Conservation (phyloP, 2,329 filamentous ascomycete species). For the Colletotrichum ledebouriae region DNA sequence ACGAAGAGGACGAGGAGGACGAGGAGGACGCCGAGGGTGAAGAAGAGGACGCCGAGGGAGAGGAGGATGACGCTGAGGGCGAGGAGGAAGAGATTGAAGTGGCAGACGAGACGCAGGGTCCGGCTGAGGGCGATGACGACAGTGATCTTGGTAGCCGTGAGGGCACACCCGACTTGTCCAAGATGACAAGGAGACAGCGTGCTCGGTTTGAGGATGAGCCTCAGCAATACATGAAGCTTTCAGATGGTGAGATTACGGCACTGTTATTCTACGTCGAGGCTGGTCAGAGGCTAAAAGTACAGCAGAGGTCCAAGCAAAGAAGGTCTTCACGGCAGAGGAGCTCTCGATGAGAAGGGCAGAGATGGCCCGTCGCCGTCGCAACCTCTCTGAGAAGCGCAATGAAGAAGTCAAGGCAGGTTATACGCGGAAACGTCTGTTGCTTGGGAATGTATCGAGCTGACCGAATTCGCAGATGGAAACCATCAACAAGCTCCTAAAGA, state of each 20-base stretch:
- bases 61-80: constrained; percentile 44
- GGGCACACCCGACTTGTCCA: constrained; percentile 67
- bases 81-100: constrained; percentile 57
- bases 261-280: constrained; percentile 21
- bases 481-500: constrained; percentile 90
- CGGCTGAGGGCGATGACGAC: constrained; percentile 59
- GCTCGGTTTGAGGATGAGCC: constrained; percentile 70
- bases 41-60: constrained; percentile 50
- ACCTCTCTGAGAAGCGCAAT: constrained; percentile 74
- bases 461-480: constrained; percentile 78
- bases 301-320: constrained; percentile 74
- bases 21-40: constrained; percentile 60
- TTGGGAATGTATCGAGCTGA: background rate
- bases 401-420: constrained; percentile 71
- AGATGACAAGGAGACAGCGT: constrained; percentile 73
- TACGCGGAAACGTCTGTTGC: background rate
- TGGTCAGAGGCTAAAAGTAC: constrained; percentile 30
- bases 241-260: constrained; percentile 62
- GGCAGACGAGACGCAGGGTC: constrained; percentile 32
- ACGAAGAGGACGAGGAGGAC: constrained; percentile 59
- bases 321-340: constrained; percentile 72
- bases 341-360: constrained; percentile 72
- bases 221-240: constrained; percentile 70
- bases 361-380: constrained; percentile 72
- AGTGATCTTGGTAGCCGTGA: constrained; percentile 61